Conservation (phyloP, 495 filamentous ascomycete species). For the Pseudoneurospora amorphoporcata region DNA sequence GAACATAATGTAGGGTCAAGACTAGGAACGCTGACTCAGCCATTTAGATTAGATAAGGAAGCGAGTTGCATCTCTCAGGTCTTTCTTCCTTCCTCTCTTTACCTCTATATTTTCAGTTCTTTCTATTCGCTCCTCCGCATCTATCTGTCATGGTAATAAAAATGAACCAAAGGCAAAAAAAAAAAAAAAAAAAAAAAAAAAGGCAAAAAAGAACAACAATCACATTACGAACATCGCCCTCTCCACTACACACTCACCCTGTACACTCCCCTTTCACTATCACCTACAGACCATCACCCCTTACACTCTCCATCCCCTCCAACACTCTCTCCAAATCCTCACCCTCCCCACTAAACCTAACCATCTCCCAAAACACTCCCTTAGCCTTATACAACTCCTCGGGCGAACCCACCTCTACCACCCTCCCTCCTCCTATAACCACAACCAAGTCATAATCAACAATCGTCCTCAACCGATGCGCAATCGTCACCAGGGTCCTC, state of each 20-base stretch:
- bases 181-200: background rate
- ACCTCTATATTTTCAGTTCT: background rate
- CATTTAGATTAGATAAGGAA: too few relatives aligned
- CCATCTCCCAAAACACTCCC: slow-evolving; percentile 42
- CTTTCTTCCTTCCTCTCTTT: background rate
- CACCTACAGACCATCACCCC: background rate
- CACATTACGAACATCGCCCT: too few relatives aligned
- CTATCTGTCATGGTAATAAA: background rate
- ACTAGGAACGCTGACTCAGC: too few relatives aligned
- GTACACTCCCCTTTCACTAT: background rate
- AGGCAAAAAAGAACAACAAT: too few relatives aligned
- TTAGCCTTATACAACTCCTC: slow-evolving; percentile 29
- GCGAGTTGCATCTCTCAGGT: too few relatives aligned
- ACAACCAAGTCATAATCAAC: slow-evolving; percentile 42
- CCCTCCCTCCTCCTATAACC: slow-evolving; percentile 34
- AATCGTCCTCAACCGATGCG: slow-evolving; percentile 40
- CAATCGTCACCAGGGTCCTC: slow-evolving; percentile 41
- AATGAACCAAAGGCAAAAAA: background rate
- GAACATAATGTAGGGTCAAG: too few relatives aligned
- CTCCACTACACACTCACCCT: too few relatives aligned
- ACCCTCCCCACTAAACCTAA: slow-evolving; percentile 40
- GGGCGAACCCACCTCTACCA: slow-evolving; percentile 35
- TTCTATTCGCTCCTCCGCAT: background rate
- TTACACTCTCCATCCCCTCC: background rate
- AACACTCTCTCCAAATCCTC: slow-evolving; percentile 29